A percentile compares a stretch with the other conserved stretches of the same genome.
phyloP scores from a whole-genome alignment of 2,329 filamentous ascomycete genomes.

The Thyridium curvatum region DNA sequence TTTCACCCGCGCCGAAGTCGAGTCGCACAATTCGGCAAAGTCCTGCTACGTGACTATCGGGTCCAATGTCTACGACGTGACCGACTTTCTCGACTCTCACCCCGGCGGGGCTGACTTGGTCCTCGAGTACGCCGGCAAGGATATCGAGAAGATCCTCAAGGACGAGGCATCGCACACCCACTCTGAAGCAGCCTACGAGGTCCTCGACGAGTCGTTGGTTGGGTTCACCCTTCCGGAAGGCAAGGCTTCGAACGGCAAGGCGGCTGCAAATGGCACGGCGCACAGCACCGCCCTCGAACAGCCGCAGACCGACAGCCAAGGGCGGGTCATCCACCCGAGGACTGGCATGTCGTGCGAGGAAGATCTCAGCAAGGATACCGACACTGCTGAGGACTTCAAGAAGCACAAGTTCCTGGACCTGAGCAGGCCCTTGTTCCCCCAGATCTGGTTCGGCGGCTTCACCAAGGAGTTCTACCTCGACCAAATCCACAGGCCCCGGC shows the following conservation, averaged over 20 bases:
- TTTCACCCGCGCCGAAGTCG: constrained; percentile 74
- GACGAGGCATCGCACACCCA: constrained; percentile 80
- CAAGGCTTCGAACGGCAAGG: constrained; percentile 35
- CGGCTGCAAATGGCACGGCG: constrained; percentile 20
- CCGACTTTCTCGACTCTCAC: constrained; percentile 82
- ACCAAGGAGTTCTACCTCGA: constrained; percentile 94
- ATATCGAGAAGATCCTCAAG: constrained; percentile 74
- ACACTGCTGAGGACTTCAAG: constrained; percentile 69
- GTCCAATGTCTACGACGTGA: constrained; percentile 89
- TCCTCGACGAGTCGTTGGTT: constrained; percentile 79
- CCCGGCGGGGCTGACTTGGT: constrained; percentile 86
- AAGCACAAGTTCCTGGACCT: constrained; percentile 93
- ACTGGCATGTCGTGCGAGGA: constrained; percentile 89
- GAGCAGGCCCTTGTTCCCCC: constrained; percentile 73
- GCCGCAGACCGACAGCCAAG: constrained; percentile 1
- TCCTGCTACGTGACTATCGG: constrained; percentile 94
- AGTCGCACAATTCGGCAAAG: constrained; percentile 68
- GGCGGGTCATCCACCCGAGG: constrained; percentile 42
- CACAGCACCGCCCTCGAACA: constrained; percentile 11
- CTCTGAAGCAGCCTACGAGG: constrained; percentile 90
- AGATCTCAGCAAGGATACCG: constrained; percentile 82
- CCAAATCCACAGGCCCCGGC: constrained; percentile 89
- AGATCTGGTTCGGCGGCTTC: constrained; percentile 85
- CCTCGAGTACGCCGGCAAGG: constrained; percentile 83
- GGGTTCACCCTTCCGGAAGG: constrained; percentile 65